A percentile compares a stretch with the other conserved stretches of the same genome.
Evolutionary conservation across 2,329 filamentous ascomycete species (phyloP).

Genomic region (Cladophialophora chaetospira): DNA sequence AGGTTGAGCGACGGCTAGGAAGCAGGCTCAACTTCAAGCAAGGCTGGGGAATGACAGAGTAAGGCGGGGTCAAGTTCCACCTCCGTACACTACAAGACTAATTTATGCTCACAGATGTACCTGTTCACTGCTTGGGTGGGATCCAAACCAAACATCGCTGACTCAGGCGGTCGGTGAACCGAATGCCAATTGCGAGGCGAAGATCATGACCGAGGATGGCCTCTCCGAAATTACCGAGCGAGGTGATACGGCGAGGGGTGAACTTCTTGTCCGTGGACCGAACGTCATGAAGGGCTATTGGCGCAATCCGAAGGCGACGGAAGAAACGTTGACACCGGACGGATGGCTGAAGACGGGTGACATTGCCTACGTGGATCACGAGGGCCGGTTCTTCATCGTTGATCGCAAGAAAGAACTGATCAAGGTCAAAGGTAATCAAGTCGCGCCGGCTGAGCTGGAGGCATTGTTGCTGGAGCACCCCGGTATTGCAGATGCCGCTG

Average conservation of each 20-base stretch:
- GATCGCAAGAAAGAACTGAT: slow-evolving; percentile 66
- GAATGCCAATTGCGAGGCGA: slow-evolving; percentile 68
- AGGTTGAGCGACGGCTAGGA: slow-evolving; percentile 60
- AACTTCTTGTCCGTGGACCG: slow-evolving; percentile 58
- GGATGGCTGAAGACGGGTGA: slow-evolving; percentile 65
- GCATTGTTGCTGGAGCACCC: slow-evolving; percentile 48
- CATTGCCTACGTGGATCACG: slow-evolving; percentile 50
- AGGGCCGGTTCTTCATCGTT: slow-evolving; percentile 57
- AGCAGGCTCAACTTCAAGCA: slow-evolving; percentile 61
- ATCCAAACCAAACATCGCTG: slow-evolving; percentile 52
- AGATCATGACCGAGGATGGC: slow-evolving; percentile 57
- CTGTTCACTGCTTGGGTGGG: slow-evolving; percentile 68
- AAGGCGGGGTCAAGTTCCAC: slow-evolving; percentile 28
- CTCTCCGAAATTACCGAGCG: slow-evolving; percentile 20
- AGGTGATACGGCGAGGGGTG: slow-evolving; percentile 35
- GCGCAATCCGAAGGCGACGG: slow-evolving; percentile 58
- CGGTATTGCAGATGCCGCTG: slow-evolving; percentile 49
- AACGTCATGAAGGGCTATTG: slow-evolving; percentile 63
- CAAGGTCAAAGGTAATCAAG: slow-evolving; percentile 60
- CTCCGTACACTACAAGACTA: not conserved
- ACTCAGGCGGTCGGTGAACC: slow-evolving; percentile 66
- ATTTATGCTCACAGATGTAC: slow-evolving; percentile 50
- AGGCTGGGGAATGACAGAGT: slow-evolving; percentile 88
- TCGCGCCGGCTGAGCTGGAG: slow-evolving; percentile 53
- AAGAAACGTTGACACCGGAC: slow-evolving; percentile 52